Conservation (phyloP, 306 rosid species). For the Cercis canadensis region DNA sequence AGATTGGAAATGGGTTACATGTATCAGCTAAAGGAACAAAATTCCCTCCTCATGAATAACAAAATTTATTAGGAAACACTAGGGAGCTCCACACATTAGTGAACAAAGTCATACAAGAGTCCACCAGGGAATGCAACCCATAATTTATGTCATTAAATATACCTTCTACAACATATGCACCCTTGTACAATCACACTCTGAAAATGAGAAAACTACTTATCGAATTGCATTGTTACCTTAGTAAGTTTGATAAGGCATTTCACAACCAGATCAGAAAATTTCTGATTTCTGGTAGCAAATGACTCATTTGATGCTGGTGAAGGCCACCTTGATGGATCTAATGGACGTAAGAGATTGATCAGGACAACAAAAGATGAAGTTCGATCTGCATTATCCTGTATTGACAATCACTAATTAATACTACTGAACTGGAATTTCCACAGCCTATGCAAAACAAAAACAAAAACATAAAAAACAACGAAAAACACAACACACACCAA, state of each 20-base stretch:
- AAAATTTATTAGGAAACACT: too few relatives aligned
- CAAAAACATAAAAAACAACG: too few relatives aligned
- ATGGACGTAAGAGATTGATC: constrained; percentile 85
- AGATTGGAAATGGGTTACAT: neutral
- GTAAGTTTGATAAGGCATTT: constrained; percentile 99
- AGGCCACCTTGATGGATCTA: constrained; percentile 99
- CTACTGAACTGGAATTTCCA: neutral
- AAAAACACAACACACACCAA: too few relatives aligned
- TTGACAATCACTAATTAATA: constrained; percentile 15
- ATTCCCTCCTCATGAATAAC: too few relatives aligned
- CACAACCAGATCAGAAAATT: constrained; percentile 95
- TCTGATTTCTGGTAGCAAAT: constrained; percentile 86
- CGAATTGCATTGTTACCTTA: constrained; percentile 55
- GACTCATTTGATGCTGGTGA: constrained; percentile 86
- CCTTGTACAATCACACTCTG: neutral
- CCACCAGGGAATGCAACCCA: too few relatives aligned
- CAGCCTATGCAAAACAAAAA: neutral
- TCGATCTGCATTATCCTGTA: constrained; percentile 98
- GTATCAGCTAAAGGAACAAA: too few relatives aligned
- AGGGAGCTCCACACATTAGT: neutral
- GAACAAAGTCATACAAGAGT: neutral
- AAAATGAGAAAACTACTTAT: neutral
- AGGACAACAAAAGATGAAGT: constrained; percentile 95
- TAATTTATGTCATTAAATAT: too few relatives aligned
- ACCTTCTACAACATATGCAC: too few relatives aligned